Base-by-base conservation (phyloP, 371 early-diverging fungal species). In the Capillidium rhysosporum region DNA sequence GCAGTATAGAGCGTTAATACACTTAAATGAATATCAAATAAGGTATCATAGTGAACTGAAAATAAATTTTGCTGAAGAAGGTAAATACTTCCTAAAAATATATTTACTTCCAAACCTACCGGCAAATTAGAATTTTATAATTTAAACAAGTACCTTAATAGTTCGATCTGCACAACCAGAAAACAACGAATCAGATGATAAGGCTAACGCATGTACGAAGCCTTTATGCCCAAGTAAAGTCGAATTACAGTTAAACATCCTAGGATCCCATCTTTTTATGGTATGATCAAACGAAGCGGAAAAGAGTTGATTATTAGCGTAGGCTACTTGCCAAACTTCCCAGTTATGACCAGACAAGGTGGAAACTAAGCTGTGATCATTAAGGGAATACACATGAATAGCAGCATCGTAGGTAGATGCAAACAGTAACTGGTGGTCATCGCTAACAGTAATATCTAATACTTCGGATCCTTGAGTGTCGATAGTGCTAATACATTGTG, bases 261-360 rank as follows among this genome's bases (percentile, higher is more conserved):
- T 60, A 21, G 71, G 57, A 56, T 80, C 77, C 81, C 80, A 82
- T 9, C 78, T 60, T 61, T 74, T 76, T 52, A 82, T 72, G 5
- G 80, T 75, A 49, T 79, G 80, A 55, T 82, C 83, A 55, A 73
- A 73, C 45, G 73, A 72, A 16, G 70, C 79, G 53, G 73, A 74
- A 57, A 80, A 80, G 46, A 80, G 51, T 29, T 63, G 61, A 0
- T 72, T 74, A 28, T 73, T 63, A 1, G 64, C 57, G 56, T 68
- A 71, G 41, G 69, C 65, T 16, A 80, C 62, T 52, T 79, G 73
- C 80, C 80, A 80, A 7, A 79, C 78, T 56, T 80, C 80, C 80
- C 79, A 80, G 21, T 72, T 69, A 57, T 80, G 80, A 0, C 79
- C 80, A 21, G 64, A 56, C 47, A 80, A 44, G 0, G 70, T 71